Evolutionary conservation across 2,329 filamentous ascomycete species (phyloP), one percentile per base, ranked within the genome.

Genomic region (Cylindrodendrum hubeiense): DNA sequence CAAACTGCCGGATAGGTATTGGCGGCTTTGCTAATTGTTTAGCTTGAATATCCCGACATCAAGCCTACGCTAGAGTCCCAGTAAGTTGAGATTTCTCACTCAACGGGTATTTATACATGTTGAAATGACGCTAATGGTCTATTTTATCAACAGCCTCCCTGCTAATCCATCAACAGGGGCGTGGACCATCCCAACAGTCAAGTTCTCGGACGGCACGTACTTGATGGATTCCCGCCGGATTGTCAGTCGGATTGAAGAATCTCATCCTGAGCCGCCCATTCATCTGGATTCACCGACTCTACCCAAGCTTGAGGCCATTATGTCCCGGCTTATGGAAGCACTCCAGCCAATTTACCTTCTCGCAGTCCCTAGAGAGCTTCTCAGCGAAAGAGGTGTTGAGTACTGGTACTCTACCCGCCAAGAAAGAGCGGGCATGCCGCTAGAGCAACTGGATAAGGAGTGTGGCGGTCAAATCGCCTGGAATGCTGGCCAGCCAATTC

Each of bases 41-140:
- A 85, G 82, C 56, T 89, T 17, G 89, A 92, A 73, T 93, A 91
- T 69, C 90, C 90, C 1, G 86, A 92, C 37, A 82, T 94, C 65
- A 85, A 82, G 61, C 78, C 86, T 2, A 85, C 77, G 3, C 80
- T 93, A 53, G 81, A 87, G 70, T 80, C 83, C 28, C 81, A 88
- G 87, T 89, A 71, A 71, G 83, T 66, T 0, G 1, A 41, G 3
- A 22, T 33, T 10, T 13, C 26, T 17, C 8, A 10, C 26, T 19
- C 41, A 39, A 28, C 13, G 13, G 22, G 9, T 4, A 30, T 10
- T 7, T 15, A 4, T 5, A 34, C 2, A 7, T 3, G 41, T 13
- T 3, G 33, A 9, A 26, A 24, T n/a, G 5, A 17, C 9, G 30
- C 22, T 41, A 50, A 57, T 21, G 7, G 15, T 19, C n/a, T 43